These are phyloP conservation scores for Lithospermum erythrorhizon DNA, from an alignment of 257 asterid species.

Conservation along the genomic window DNA sequence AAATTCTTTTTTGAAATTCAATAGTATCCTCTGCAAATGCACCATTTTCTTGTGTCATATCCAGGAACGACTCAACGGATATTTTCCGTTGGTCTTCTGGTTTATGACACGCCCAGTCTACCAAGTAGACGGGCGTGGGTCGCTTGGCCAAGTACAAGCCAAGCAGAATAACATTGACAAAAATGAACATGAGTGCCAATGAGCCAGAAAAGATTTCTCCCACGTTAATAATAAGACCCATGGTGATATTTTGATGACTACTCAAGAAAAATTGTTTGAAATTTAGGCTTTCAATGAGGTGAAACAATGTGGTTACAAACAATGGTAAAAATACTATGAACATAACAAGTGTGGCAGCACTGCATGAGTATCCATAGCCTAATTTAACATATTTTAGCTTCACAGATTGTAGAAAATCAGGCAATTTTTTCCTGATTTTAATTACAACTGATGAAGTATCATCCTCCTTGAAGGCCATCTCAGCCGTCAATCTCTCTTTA, in stretches of 20 bases:
- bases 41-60: conserved; percentile 30
- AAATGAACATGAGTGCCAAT: conserved; percentile 16
- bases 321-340: conserved; percentile 23
- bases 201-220: conserved; percentile 26
- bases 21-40: conserved; percentile 11
- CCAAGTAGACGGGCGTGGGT: conserved; percentile 25
- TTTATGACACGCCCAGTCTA: conserved; percentile 48
- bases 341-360: conserved; percentile 32
- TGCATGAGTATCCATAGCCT: conserved; percentile 60
- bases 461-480: conserved; percentile 33
- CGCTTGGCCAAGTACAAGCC: conserved; percentile 47
- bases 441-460: conserved; percentile 27
- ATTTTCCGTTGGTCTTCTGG: conserved; percentile 35
- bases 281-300: conserved; percentile 17
- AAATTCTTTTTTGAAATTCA: conserved; percentile 19
- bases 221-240: conserved; percentile 20
- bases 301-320: conserved; percentile 22
- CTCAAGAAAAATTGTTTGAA: conserved; percentile 26
- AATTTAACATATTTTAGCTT: conserved; percentile 51
- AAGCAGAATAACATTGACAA: conserved; percentile 8
- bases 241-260: conserved; percentile 11
- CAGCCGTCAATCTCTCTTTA: conserved; percentile 32
- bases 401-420: conserved; percentile 36
- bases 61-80: conserved; percentile 21
- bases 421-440: conserved; percentile 26